phyloP scores from a whole-genome alignment of 371 early-diverging fungal species.

The Mycotypha africana region DNA sequence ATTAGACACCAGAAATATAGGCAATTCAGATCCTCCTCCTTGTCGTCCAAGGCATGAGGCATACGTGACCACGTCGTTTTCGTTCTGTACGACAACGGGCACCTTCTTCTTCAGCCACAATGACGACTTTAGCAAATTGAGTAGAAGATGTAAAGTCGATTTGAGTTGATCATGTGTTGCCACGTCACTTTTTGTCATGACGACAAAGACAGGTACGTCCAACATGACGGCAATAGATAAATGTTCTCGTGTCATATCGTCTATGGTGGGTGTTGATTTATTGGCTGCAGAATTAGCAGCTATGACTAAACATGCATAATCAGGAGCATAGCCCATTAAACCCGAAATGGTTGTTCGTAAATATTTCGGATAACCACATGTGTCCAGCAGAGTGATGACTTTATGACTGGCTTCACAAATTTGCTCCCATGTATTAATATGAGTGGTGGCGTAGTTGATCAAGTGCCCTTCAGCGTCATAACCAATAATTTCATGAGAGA shows the following conservation, averaged over 20 bases:
- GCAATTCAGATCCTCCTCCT: conserved; percentile 50
- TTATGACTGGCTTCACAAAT: conserved; percentile 74
- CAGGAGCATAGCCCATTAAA: conserved; percentile 83
- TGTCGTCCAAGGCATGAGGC: conserved; percentile 56
- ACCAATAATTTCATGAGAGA: conserved; percentile 84
- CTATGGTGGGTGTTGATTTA: conserved; percentile 61
- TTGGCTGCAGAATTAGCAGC: conserved; percentile 82
- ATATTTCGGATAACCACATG: conserved; percentile 91
- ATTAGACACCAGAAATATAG: conserved; percentile 86
- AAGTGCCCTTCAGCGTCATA: conserved; percentile 60
- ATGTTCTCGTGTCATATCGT: conserved; percentile 88
- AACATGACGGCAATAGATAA: conserved; percentile 79
- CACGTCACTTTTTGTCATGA: conserved; percentile 87
- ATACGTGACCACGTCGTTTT: conserved; percentile 65
- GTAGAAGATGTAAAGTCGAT: conserved; percentile 39
- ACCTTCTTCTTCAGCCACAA: conserved; percentile 75
- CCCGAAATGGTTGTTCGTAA: conserved; percentile 90
- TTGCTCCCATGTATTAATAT: conserved; percentile 77
- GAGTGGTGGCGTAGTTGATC: conserved; percentile 55
- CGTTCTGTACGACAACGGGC: conserved; percentile 70
- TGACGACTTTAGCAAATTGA: conserved; percentile 58
- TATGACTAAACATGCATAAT: conserved; percentile 83
- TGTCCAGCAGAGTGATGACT: conserved; percentile 81
- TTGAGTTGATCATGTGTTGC: conserved; percentile 80
- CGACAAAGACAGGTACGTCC: conserved; percentile 80